Evolutionary conservation across 2,329 filamentous ascomycete species (phyloP).

Genomic region (Lecanosticta acicola): DNA sequence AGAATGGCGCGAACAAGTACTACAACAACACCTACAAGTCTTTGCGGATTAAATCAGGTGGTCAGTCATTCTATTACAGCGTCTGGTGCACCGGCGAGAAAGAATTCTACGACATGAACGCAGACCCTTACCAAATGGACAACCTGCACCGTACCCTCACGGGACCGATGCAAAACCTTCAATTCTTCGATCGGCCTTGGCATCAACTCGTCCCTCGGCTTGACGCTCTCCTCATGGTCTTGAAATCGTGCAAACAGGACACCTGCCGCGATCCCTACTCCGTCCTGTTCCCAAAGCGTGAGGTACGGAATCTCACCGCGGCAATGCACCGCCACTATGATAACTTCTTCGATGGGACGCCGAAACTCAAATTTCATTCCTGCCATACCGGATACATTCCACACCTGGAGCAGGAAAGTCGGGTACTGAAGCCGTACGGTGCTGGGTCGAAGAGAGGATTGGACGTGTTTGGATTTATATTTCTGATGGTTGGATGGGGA

Average conservation of each 20-base stretch:
- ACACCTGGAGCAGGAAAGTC: conserved; percentile 46
- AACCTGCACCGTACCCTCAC: conserved; percentile 29
- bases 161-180: background rate
- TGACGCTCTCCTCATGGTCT: conserved; percentile 23
- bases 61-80: conserved; percentile 57
- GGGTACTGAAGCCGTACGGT: conserved; percentile 2
- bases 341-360: conserved; percentile 30
- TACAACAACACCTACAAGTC: conserved; percentile 58
- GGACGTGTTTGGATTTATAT: background rate
- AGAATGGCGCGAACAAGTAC: conserved; percentile 6
- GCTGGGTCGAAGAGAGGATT: background rate
- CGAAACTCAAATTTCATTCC: conserved; percentile 45
- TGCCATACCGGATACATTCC: conserved; percentile 53
- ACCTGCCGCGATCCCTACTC: conserved; percentile 16
- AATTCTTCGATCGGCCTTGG: background rate
- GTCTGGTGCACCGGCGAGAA: conserved; percentile 63
- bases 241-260: conserved; percentile 21
- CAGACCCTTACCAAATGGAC: conserved; percentile 14
- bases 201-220: conserved; percentile 12
- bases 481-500: background rate
- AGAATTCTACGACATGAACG: conserved; percentile 52
- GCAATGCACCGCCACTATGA: conserved; percentile 19
- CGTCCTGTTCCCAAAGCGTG: conserved; percentile 18
- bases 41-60: conserved; percentile 48
- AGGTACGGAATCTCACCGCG: conserved; percentile 15